These are phyloP conservation scores for Penicillium psychrosexuale DNA, from an alignment of 2,329 filamentous ascomycete species.

Conservation along the genomic window DNA sequence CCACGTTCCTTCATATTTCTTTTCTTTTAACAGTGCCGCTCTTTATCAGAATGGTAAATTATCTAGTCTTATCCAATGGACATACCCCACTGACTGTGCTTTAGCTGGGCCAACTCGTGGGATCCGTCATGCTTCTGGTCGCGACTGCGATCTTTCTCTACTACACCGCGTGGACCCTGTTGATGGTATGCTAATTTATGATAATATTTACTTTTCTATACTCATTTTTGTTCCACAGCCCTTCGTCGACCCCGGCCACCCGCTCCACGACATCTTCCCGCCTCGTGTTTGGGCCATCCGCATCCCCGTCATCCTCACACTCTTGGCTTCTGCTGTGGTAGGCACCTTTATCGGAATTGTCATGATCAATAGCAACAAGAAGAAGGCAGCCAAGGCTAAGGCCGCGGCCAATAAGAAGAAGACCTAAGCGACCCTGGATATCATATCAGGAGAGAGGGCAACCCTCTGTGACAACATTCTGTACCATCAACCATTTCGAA, in stretches of 20 bases:
- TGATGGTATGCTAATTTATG: slow-evolving; percentile 67
- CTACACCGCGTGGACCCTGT: slow-evolving; percentile 95
- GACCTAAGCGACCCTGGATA: slow-evolving; percentile 51
- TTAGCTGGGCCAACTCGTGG: slow-evolving; percentile 86
- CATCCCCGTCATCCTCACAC: slow-evolving; percentile 92
- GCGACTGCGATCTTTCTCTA: slow-evolving; percentile 76
- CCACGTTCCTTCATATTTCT: slow-evolving; percentile 6
- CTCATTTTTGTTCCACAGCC: slow-evolving; percentile 56
- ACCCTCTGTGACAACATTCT: slow-evolving; percentile 1
- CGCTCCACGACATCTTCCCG: slow-evolving; percentile 90
- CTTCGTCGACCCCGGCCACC: slow-evolving; percentile 93
- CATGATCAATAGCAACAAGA: slow-evolving; percentile 98
- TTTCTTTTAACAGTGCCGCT: slow-evolving; percentile 7
- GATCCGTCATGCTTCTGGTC: slow-evolving; percentile 71
- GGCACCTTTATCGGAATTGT: slow-evolving; percentile 94
- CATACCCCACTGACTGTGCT: slow-evolving; percentile 9
- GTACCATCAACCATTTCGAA: slow-evolving; percentile 2
- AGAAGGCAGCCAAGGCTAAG: slow-evolving; percentile 93
- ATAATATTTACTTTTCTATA: neutral
- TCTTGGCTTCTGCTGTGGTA: slow-evolving; percentile 87
- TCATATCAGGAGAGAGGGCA: neutral
- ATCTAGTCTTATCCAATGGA: neutral
- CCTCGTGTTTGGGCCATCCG: slow-evolving; percentile 98
- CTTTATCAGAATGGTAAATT: slow-evolving; percentile 30
- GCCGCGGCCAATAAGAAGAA: slow-evolving; percentile 76